Conservation (phyloP, 768 basidiomycete genomes). For the Suillus hirtellus region DNA sequence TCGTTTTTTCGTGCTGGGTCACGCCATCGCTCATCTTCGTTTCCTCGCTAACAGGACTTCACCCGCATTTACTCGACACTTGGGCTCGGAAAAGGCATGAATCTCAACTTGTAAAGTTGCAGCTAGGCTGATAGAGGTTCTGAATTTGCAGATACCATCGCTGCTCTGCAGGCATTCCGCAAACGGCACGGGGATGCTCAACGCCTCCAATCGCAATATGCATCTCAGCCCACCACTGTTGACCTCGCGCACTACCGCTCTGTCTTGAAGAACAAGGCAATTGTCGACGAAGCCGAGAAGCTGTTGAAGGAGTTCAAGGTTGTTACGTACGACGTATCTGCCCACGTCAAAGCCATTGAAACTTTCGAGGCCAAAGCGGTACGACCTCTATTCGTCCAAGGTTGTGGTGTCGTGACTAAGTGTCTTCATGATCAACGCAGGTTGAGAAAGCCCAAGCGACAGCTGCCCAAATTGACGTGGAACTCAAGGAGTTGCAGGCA, state of each 20-base stretch:
- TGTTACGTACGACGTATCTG: conserved; percentile 85
- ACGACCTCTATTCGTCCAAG: conserved; percentile 35
- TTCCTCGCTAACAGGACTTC: conserved; percentile 60
- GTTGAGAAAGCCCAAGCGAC: conserved; percentile 89
- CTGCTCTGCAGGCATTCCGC: conserved; percentile 91
- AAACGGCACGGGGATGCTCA: conserved; percentile 92
- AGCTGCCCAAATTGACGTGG: conserved; percentile 83
- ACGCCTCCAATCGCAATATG: conserved; percentile 62
- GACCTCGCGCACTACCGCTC: conserved; percentile 92
- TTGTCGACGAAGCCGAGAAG: conserved; percentile 94
- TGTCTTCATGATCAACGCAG: conserved; percentile 40
- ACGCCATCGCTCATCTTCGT: conserved; percentile 12
- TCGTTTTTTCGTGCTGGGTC: conserved; percentile 6
- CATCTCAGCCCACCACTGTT: conserved; percentile 75
- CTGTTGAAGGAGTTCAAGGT: conserved; percentile 88
- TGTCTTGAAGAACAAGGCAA: conserved; percentile 86
- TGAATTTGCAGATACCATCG: conserved; percentile 71
- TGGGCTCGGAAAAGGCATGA: conserved; percentile 83
- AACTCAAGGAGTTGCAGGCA: conserved; percentile 87
- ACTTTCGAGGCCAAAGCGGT: conserved; percentile 97
- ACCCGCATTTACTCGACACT: conserved; percentile 79
- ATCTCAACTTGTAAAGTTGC: conserved; percentile 1
- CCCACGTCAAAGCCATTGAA: conserved; percentile 93
- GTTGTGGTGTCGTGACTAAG: background rate
- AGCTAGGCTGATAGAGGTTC: background rate